Evolutionary conservation across 2,329 filamentous ascomycete species (phyloP).

Genomic region (Penicillium digitatum): DNA sequence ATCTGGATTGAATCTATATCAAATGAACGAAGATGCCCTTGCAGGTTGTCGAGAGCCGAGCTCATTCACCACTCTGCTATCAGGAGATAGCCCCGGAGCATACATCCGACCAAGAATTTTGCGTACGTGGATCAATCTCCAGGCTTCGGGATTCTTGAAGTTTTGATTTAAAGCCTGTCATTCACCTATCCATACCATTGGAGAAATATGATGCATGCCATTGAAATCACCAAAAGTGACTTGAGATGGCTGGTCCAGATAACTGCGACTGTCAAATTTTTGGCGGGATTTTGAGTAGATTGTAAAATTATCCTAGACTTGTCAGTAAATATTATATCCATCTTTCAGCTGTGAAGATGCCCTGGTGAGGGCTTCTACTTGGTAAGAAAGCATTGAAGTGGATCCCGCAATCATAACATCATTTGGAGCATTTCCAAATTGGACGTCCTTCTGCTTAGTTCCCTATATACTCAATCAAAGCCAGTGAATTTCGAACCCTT

Average conservation of each 20-base stretch:
- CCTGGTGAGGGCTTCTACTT: neutral
- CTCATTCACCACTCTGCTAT: slow-evolving; percentile 1
- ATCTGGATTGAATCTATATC: neutral
- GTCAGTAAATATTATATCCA: neutral
- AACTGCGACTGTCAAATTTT: neutral
- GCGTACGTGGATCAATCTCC: neutral
- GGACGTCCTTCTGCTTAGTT: neutral
- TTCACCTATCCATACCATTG: neutral
- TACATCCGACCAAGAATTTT: neutral
- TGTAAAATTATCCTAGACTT: neutral
- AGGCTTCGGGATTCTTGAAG: slow-evolving; percentile 12
- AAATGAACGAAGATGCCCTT: neutral
- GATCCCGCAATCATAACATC: slow-evolving; percentile 11
- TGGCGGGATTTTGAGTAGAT: neutral
- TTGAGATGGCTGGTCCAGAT: neutral
- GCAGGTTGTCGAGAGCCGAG: neutral
- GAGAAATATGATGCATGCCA: neutral
- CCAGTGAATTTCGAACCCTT: neutral
- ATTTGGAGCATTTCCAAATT: neutral
- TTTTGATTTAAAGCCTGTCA: neutral
- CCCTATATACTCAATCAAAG: neutral
- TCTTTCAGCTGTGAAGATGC: neutral
- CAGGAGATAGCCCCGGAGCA: slow-evolving; percentile 2
- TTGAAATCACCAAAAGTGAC: neutral
- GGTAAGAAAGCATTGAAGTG: neutral